These are phyloP conservation scores for Calonectria leucothoes DNA, from an alignment of 2,329 filamentous ascomycete genomes.

Conservation along the genomic window DNA sequence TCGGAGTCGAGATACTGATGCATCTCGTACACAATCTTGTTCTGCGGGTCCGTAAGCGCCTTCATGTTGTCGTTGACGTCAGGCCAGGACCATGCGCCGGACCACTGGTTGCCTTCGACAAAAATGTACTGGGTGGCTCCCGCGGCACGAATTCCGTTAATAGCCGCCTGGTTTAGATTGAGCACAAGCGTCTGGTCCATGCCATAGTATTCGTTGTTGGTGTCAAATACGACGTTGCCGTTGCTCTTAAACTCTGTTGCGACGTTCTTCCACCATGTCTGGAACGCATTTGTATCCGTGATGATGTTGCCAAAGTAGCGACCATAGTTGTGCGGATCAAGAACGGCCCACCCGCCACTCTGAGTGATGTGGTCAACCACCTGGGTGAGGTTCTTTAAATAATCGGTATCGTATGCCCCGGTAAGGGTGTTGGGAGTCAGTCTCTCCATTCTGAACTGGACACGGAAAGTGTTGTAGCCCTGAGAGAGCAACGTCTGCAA, in stretches of 20 bases:
- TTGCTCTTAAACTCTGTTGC: slow-evolving; percentile 65
- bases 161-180: slow-evolving; percentile 73
- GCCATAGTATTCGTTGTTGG: slow-evolving; percentile 75
- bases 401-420: slow-evolving; percentile 48
- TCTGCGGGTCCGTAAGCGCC: slow-evolving; percentile 58
- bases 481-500: slow-evolving; percentile 58
- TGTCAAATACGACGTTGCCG: slow-evolving; percentile 70
- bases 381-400: slow-evolving; percentile 52
- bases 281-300: slow-evolving; percentile 52
- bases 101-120: slow-evolving; percentile 67
- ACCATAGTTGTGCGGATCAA: slow-evolving; percentile 73
- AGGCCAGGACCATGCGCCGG: slow-evolving; percentile 61
- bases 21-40: slow-evolving; percentile 69
- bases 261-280: slow-evolving; percentile 13
- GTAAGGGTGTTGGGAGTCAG: slow-evolving; percentile 54
- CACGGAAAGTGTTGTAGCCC: slow-evolving; percentile 69
- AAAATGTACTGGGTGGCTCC: slow-evolving; percentile 71
- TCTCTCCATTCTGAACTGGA: slow-evolving; percentile 68
- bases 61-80: slow-evolving; percentile 54
- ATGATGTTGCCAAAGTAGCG: slow-evolving; percentile 66
- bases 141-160: slow-evolving; percentile 69
- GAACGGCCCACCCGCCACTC: slow-evolving; percentile 62
- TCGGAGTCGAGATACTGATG: slow-evolving; percentile 70
- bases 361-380: slow-evolving; percentile 48
- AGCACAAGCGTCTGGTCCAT: slow-evolving; percentile 70